Base-by-base conservation (phyloP, 306 rosid species). In the Vicia villosa region DNA sequence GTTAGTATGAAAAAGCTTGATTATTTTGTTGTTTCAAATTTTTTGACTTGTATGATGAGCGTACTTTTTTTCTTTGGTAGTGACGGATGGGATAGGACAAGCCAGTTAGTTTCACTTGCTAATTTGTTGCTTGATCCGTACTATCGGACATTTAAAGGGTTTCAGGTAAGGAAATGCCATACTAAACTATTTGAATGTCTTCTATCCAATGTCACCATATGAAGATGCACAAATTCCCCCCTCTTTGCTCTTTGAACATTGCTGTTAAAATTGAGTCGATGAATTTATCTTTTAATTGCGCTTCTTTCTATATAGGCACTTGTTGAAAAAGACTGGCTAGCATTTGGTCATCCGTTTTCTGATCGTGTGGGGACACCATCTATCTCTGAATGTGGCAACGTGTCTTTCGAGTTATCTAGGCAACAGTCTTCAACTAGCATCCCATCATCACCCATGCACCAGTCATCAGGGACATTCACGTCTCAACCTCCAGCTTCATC, bases 61-160 rank as follows among this genome's bases (percentile, higher is more conserved):
- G 34, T 59, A 30, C 22, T 74, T 47, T 37, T 34, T 80, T 76
- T 67, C 72, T 43, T 75, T 66, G 24, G 69, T 70, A 94, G 99
- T 86, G 99, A 90, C 75, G 99, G 99, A 43, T 94, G 99, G 99
- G 99, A 94, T 81, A 87, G 99, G 81, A 91, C 99, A 68, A 87
- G 95, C 74, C 99, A 94, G 82, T 82, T 94, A 76, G 84, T 94
- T 70, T 81, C 99, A 34, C 96, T 94, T 74, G 95, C 99, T 76
- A 85, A 78, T 80, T 83, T 94, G 87, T 72, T 94, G 75, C 97
- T 94, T 77, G 99, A 94, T 83, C 99, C 99, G 28, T 91, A 84
- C 72, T 94, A 94, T 70, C 92, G 99, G 58, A 94, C 97, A 36
- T 81, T 94, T 70, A 22, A 63, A 5, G 99, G 99, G 72, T 94